phyloP scores from a whole-genome alignment of 1,139 yeast genomes.

The Saccharomyces pastorianus region DNA sequence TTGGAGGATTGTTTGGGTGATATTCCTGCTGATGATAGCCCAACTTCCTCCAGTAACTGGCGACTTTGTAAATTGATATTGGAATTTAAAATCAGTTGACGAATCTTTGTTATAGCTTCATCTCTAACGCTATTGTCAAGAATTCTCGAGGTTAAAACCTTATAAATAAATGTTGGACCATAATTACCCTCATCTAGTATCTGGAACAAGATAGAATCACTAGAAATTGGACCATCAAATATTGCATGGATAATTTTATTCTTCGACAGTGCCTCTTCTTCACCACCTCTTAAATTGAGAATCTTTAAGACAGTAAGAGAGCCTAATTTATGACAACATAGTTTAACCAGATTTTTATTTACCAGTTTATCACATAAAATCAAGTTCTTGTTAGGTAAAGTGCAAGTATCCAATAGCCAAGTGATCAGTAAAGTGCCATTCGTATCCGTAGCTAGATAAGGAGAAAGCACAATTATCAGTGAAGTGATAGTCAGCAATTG shows the following conservation, averaged over 20 bases:
- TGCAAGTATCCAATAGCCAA: slow-evolving; percentile 86
- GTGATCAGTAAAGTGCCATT: slow-evolving; percentile 84
- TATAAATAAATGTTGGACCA: slow-evolving; percentile 74
- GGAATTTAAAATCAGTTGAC: slow-evolving; percentile 50
- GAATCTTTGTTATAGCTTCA: slow-evolving; percentile 48
- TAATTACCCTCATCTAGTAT: slow-evolving; percentile 54
- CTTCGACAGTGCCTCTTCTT: slow-evolving; percentile 40
- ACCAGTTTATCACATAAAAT: slow-evolving; percentile 49
- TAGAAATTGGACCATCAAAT: slow-evolving; percentile 36
- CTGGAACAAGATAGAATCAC: slow-evolving; percentile 33
- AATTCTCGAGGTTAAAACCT: slow-evolving; percentile 59
- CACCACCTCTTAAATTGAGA: slow-evolving; percentile 57
- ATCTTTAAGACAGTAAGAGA: slow-evolving; percentile 75
- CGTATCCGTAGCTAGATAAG: slow-evolving; percentile 67
- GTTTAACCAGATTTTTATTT: slow-evolving; percentile 45
- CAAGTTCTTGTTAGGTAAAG: slow-evolving; percentile 46
- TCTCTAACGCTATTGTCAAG: slow-evolving; percentile 46
- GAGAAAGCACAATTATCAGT: slow-evolving; percentile 67
- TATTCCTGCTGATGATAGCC: slow-evolving; percentile 35
- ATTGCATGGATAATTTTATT: slow-evolving; percentile 52
- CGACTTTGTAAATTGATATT: slow-evolving; percentile 65
- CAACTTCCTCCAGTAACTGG: slow-evolving; percentile 84
- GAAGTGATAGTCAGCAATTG: slow-evolving; percentile 67
- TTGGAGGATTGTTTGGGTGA: neutral
- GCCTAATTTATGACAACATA: slow-evolving; percentile 79